A percentile compares a stretch with the other conserved stretches of the same genome.
Evolutionary conservation across 2,329 filamentous ascomycete species (phyloP).

Genomic region (Venturiaceae sp.): DNA sequence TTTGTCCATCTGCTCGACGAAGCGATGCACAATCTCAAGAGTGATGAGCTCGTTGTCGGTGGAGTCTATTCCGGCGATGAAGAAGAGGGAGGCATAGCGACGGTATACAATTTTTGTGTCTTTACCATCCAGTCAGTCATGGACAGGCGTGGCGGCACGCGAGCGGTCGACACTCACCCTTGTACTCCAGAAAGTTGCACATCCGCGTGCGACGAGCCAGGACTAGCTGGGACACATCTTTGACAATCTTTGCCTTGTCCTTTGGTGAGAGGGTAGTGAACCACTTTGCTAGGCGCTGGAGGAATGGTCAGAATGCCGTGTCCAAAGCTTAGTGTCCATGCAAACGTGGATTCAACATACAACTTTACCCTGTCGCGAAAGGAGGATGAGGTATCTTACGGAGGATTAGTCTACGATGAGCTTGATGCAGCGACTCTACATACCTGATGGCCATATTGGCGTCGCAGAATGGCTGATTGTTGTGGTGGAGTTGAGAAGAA

Average conservation of each 20-base stretch:
- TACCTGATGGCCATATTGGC: constrained; percentile 46
- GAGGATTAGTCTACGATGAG: neutral
- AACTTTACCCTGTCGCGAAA: constrained; percentile 98
- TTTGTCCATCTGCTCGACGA: constrained; percentile 99
- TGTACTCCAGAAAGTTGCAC: constrained; percentile 99
- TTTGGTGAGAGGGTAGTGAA: constrained; percentile 95
- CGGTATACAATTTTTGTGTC: constrained; percentile 99
- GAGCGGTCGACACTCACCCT: constrained; percentile 49
- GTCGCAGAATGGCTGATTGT: neutral
- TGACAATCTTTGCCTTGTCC: constrained; percentile 99
- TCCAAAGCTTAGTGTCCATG: too few species aligned
- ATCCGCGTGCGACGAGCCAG: constrained; percentile 92
- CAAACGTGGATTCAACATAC: constrained; percentile 49
- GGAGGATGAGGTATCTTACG: constrained; percentile 84
- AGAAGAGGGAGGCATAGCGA: constrained; percentile 96
- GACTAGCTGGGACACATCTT: constrained; percentile 96
- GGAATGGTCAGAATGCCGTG: constrained; percentile 15
- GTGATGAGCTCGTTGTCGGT: constrained; percentile 97
- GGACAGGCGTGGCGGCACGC: neutral
- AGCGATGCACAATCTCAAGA: constrained; percentile 96
- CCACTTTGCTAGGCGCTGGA: constrained; percentile 95
- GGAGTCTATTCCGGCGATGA: constrained; percentile 95
- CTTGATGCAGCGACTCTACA: constrained; percentile 12
- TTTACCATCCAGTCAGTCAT: constrained; percentile 31
- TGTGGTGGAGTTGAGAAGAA: neutral